A percentile compares a stretch with the other conserved stretches of the same genome.
Evolutionary conservation across 768 basidiomycete genomes (phyloP).

Genomic region (Mycena maculata): DNA sequence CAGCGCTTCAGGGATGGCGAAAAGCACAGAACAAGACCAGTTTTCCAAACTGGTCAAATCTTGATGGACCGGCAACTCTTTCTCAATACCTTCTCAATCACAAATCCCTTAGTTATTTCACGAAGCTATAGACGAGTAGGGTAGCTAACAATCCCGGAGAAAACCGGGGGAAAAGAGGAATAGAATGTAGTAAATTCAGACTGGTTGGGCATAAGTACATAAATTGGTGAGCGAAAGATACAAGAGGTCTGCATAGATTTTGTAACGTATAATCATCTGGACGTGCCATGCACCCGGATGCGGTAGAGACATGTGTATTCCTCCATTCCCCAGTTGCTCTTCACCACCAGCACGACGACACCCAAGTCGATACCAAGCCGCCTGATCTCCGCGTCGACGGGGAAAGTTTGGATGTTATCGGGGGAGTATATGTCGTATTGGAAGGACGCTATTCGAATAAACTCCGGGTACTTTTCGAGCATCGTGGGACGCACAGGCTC

Average conservation of each 20-base stretch:
- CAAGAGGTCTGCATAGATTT: too few species aligned
- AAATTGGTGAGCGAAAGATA: too few species aligned
- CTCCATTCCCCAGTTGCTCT: slow-evolving; percentile 88
- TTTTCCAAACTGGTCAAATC: neutral
- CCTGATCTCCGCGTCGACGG: slow-evolving; percentile 73
- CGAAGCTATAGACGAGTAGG: neutral
- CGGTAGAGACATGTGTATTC: slow-evolving; percentile 92
- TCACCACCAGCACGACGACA: slow-evolving; percentile 81
- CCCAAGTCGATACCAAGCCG: slow-evolving; percentile 86
- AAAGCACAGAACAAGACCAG: neutral
- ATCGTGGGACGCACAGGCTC: slow-evolving; percentile 54
- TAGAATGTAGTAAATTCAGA: neutral
- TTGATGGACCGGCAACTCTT: neutral
- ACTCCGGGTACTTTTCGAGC: slow-evolving; percentile 59
- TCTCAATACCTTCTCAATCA: neutral
- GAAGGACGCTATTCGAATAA: slow-evolving; percentile 75
- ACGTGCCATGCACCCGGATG: slow-evolving; percentile 79
- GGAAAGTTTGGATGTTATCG: slow-evolving; percentile 82
- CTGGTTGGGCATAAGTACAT: too few species aligned
- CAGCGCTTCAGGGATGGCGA: neutral
- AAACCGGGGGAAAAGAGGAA: neutral
- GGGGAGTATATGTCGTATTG: slow-evolving; percentile 69
- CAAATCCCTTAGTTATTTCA: neutral
- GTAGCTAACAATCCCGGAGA: neutral
- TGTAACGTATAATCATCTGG: slow-evolving; percentile 4